These are phyloP conservation scores for Tetrastigma voinierianum DNA, from an alignment of 164 flowering plant species.

Conservation along the genomic window DNA sequence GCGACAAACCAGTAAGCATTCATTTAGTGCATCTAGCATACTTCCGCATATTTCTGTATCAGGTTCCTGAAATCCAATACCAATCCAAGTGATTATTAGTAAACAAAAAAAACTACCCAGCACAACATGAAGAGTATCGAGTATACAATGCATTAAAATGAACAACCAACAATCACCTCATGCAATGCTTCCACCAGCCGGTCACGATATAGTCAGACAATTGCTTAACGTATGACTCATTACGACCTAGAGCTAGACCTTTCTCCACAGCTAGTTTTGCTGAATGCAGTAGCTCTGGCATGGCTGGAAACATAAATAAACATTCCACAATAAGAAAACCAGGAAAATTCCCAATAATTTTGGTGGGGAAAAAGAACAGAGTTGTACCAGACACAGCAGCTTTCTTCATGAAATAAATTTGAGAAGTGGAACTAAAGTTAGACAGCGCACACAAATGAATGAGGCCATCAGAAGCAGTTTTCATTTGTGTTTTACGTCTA, in stretches of 20 bases:
- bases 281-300: constrained; percentile 75
- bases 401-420: constrained; percentile 75
- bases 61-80: constrained; percentile 53
- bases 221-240: constrained; percentile 67
- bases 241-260: constrained; percentile 59
- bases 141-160: background rate
- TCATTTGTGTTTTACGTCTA: background rate
- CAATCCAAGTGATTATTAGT: constrained; percentile 2
- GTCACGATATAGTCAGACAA: constrained; percentile 64
- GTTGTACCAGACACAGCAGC: constrained; percentile 82
- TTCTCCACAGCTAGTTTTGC: constrained; percentile 75
- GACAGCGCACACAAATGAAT: constrained; percentile 34
- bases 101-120: background rate
- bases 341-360: background rate
- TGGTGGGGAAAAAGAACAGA: background rate
- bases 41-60: constrained; percentile 68
- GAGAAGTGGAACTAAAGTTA: constrained; percentile 68
- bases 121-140: background rate
- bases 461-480: no score
- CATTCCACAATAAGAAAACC: background rate
- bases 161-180: constrained; percentile 34
- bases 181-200: constrained; percentile 70
- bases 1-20: constrained; percentile 59
- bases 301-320: constrained; percentile 35
- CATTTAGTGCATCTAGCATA: constrained; percentile 72